Base-by-base conservation (phyloP, 257 asterid genomes). In the Solanum medicagineum region DNA sequence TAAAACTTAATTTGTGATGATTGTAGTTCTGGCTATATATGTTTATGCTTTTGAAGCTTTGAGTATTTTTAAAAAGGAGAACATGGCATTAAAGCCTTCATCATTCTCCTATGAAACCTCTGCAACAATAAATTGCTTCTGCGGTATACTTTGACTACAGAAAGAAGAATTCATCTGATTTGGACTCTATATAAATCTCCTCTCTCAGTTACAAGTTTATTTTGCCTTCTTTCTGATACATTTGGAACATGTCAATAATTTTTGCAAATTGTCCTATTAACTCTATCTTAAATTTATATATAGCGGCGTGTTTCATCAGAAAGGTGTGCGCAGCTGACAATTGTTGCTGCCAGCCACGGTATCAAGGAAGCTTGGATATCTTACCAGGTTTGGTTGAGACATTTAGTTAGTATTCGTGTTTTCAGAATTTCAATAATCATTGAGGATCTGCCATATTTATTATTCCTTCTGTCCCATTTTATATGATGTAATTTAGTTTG, bases 351-450 rank as follows among this genome's bases (percentile, higher is more conserved):
- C 57, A 95, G 94, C 91, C 98, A 96, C 89, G 94, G 95, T 89
- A 91, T 96, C 87, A 96, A 96, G 91, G 99, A 96, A 89, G 98
- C 94, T 53, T 96, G 99, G 99, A 96, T 96, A 88, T 96, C 99
- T 12, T 92, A 92, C 89, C 98, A 96, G 98, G 99, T 95, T 77
- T 77, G 47, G 16, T 15, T 24, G 16, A 51, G 63, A 51, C 47
- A 77, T 77, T 77, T 51, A 16, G 10, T 77, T 49, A 16, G 83
- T 44, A 77, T 16, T 77, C 42, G 6, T 15, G 5, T 77, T 77
- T 51, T 24, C 24, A 51, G 63, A 77, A 51, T 51, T 51, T 24
- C 63, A 26, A 26, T 75, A 75, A 77, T 51, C 63, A 77, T 77
- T 10, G 83, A 77, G 24, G 83, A 51, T 77, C 45, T 77, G 63